Base-by-base conservation (phyloP, 2,329 filamentous ascomycete species). In the Hypoxylon sp. region DNA sequence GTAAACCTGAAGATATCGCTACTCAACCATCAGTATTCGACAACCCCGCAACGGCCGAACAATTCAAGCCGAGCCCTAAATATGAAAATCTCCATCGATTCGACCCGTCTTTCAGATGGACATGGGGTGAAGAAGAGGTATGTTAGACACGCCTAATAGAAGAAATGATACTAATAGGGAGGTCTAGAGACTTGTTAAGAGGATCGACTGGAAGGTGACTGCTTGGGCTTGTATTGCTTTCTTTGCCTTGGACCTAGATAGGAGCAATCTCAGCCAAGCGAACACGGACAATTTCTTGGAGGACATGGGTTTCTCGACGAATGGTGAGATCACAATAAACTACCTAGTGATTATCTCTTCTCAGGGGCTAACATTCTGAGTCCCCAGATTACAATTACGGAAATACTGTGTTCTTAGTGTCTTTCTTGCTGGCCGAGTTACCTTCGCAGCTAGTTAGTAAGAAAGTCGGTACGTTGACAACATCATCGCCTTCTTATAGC, bases 191-290 rank as follows among this genome's bases (percentile, higher is more conserved):
- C 65, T 72, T 10, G 57, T 72, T 5, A 70, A 67, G 13, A 80
- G 86, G 79, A 83, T 87, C 44, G 85, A 88, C 67, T 81, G 81
- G 65, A 80, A 80, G 32, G 85, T 88, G 42, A 84, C 82, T 55
- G 72, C 80, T 0, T 87, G 84, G 81, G 82, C 84, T 0, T 87
- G 86, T 68, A 72, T 87, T 17, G 86, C 86, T 79, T 86, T 87
- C 76, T 85, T 87, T 60, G 83, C 84, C 0, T 76, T 87, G 1
- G 83, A 88, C 53, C 77, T 87, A n/a, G 83, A 86, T 70, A 74
- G 82, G 32, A 80, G 80, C 15, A 84, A 85, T 61, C 81, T 84
- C 54, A 71, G 74, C 29, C 78, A 79, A 50, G 77, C 78, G 3
- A 73, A 78, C 17, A 77, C 78, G 4, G 78, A 79, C 48, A 75